Evolutionary conservation across 2,329 filamentous ascomycete genomes (phyloP), one percentile per base, ranked within the genome.

Genomic region (Sarocladium kiliense): DNA sequence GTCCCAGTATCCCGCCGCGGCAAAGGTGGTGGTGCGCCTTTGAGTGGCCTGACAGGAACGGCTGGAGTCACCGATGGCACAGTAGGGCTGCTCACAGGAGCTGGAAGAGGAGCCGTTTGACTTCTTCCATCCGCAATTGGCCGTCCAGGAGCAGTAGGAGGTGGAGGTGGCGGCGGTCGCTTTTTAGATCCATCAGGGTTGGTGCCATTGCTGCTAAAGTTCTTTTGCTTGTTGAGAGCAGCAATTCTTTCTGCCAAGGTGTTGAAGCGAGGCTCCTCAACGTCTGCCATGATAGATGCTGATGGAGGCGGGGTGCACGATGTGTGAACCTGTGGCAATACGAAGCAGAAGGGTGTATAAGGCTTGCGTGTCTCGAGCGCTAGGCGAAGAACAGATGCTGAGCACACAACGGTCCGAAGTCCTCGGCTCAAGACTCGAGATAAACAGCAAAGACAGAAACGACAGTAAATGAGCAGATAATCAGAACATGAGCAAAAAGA

Each of bases 181-280:
- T 58, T 79, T 75, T 76, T 77, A 25, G 74, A 71, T 23, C 74
- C 68, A 54, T 68, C 67, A 21, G 71, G 69, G 14, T 70, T 63
- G 56, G 54, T 55, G 14, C 58, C 58, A 50, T 37, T 47, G 23
- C 19, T 58, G 54, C 71, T 71, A 71, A 86, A 81, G 71, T 80
- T 81, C 68, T 81, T 81, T 66, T 85, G 78, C 63, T 74, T 71
- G 61, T 86, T 86, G 59, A 87, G 74, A 27, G 84, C 84, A 10
- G 83, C 82, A 59, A 86, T 86, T 54, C 84, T 77, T 67, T 85
- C 81, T 3, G 80, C 77, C 25, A 87, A 74, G 7, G 78, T 79
- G 57, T 73, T 83, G 66, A 83, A 85, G 58, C 79, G 79, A 37
- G 81, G 81, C 64, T 86, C 83, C 62, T 85, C 81, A 44, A 77